phyloP scores from a whole-genome alignment of 495 filamentous ascomycete species.

The Penicillium diatomitis region DNA sequence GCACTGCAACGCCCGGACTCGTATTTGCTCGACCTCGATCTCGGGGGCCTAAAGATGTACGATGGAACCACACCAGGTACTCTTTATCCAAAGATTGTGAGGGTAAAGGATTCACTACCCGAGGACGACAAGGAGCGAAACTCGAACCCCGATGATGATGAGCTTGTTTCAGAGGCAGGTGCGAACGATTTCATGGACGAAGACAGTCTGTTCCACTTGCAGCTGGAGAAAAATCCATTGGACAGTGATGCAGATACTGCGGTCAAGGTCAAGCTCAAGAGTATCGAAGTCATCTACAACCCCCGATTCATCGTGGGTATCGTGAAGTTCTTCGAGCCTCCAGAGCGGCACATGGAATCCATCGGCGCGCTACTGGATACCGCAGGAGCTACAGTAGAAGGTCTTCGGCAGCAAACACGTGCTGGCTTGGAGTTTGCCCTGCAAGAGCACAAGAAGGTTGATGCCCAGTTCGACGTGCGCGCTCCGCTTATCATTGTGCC shows the following conservation, averaged over 20 bases:
- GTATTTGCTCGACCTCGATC: conserved; percentile 74
- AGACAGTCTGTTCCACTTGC: conserved; percentile 78
- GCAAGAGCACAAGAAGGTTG: conserved; percentile 95
- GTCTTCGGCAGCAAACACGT: conserved; percentile 85
- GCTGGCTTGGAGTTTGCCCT: conserved; percentile 93
- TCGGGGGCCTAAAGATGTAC: conserved; percentile 87
- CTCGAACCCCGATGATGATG: conserved; percentile 45
- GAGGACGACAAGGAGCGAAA: conserved; percentile 35
- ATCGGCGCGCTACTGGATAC: conserved; percentile 90
- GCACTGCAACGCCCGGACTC: conserved; percentile 83
- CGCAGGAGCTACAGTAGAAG: conserved; percentile 90
- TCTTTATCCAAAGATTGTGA: conserved; percentile 86
- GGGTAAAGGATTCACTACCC: conserved; percentile 75
- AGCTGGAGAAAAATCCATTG: conserved; percentile 89
- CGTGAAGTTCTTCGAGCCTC: conserved; percentile 89
- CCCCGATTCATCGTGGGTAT: conserved; percentile 84
- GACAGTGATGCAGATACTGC: conserved; percentile 87
- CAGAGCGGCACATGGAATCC: conserved; percentile 95
- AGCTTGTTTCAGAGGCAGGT: conserved; percentile 46
- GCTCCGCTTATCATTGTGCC: conserved; percentile 94
- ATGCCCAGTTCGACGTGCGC: conserved; percentile 90
- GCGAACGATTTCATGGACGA: conserved; percentile 50
- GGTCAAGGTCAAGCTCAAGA: conserved; percentile 83
- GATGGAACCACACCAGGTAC: conserved; percentile 89
- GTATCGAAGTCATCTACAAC: conserved; percentile 95